Evolutionary conservation across 192 early-diverging fungal species (phyloP).

Genomic region (Thamnidium elegans): DNA sequence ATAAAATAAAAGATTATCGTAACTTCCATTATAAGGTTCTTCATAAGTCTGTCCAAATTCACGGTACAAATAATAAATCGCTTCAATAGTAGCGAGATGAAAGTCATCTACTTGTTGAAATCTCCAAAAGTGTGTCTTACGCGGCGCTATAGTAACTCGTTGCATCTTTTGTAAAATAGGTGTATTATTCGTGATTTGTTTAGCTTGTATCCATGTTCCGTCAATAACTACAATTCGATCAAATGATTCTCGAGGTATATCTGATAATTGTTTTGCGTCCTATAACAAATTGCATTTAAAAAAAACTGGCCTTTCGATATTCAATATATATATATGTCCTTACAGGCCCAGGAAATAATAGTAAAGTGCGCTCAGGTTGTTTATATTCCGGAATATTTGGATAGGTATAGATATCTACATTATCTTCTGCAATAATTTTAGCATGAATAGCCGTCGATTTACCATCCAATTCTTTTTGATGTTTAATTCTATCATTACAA

Average conservation of each 20-base stretch:
- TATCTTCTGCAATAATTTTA: constrained; percentile 67
- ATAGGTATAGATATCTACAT: constrained; percentile 63
- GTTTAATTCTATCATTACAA: constrained; percentile 57
- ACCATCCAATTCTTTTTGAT: constrained; percentile 72
- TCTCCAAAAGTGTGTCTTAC: constrained; percentile 88
- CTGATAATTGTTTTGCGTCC: constrained; percentile 64
- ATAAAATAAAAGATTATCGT: constrained; percentile 88
- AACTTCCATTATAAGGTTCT: constrained; percentile 64
- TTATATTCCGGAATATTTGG: constrained; percentile 50
- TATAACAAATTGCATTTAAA: constrained; percentile 16
- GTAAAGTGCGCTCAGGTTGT: constrained; percentile 63
- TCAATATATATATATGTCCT: constrained; percentile 3
- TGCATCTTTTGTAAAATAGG: constrained; percentile 43
- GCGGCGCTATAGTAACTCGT: constrained; percentile 66
- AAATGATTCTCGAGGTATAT: constrained; percentile 65
- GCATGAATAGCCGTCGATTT: constrained; percentile 91
- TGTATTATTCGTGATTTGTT: constrained; percentile 51
- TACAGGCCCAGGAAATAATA: constrained; percentile 85
- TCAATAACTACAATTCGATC: constrained; percentile 86
- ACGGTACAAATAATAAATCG: constrained; percentile 89
- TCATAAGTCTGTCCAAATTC: constrained; percentile 70
- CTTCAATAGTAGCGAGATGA: constrained; percentile 92
- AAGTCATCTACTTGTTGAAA: constrained; percentile 74
- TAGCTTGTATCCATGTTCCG: constrained; percentile 94
- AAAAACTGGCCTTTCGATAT: background rate